Evolutionary conservation across 129 eudicot species (phyloP), one percentile per base, ranked within the genome.

Genomic region (Helianthus tuberosus): DNA sequence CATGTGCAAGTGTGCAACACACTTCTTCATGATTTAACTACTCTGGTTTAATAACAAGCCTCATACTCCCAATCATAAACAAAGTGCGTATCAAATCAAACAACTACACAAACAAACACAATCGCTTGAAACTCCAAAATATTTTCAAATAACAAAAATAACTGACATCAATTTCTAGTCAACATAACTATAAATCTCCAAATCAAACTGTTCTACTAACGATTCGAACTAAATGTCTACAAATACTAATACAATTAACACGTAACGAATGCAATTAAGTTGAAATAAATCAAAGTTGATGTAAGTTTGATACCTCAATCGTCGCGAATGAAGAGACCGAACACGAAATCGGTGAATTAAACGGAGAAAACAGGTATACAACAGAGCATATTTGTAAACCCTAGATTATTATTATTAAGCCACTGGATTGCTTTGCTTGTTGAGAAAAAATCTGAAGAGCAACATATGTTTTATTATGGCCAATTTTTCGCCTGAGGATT

Each of bases 221-320:
- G 54, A 23, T 39, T 65, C 8, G 1, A 41, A 43, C 47, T 38
- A 65, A 65, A 67, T 57, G 61, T 5, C 3, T 57, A 25, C 15
- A 48, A n/a, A 57, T 35, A 46, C 49, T 57, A 8, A 16, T 38
- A 54, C 57, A 75, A 57, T 15, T 5, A 13, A 65, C 29, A 46
- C 8, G 3, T 29, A 77, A 77, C 29, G 69, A 77, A 77, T 68
- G 69, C 29, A 47, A 77, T 68, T 32, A 54, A 55, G 53, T 68
- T 36, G 3, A 65, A 66, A 65, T 41, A 16, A 65, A 75, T 65
- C 57, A 5, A 59, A 68, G 39, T 75, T 54, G 49, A 52, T 52
- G 64, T 1, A 50, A 17, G 36, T 32, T 32, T 32, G 36, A 32
- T 32, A 32, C 36, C 36, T 32, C 36, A 25, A 7, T 32, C 36